Evolutionary conservation across 1,284 basidiomycete genomes (phyloP).

Genomic region (Cryptococcus sp.): DNA sequence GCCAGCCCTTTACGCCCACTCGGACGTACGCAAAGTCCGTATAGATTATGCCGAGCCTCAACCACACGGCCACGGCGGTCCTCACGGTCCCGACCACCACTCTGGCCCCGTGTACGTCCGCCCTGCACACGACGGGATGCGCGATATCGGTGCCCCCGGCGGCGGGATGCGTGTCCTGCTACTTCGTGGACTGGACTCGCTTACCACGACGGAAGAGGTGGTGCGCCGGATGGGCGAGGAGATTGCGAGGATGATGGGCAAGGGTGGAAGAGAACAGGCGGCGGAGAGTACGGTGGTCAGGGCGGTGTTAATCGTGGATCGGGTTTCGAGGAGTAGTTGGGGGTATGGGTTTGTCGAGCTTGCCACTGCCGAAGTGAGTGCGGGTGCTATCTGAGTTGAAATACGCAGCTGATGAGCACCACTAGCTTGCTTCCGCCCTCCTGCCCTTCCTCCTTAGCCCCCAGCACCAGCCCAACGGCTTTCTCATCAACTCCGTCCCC

Average conservation of each 20-base stretch:
- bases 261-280: conserved; percentile 66
- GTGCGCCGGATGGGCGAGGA: conserved; percentile 59
- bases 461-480: conserved; percentile 77
- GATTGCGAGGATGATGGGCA: conserved; percentile 57
- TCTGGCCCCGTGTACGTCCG: conserved; percentile 1
- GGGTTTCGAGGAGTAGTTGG: conserved; percentile 74
- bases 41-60: conserved; percentile 71
- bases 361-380: conserved; percentile 67
- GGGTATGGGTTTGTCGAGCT: conserved; percentile 92
- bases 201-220: conserved; percentile 63
- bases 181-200: conserved; percentile 78
- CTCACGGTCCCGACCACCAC: background rate
- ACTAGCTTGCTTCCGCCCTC: conserved; percentile 61
- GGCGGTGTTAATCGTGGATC: conserved; percentile 81
- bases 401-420: background rate
- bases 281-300: conserved; percentile 78
- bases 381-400: background rate
- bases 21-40: conserved; percentile 65
- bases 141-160: conserved; percentile 66
- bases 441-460: conserved; percentile 76
- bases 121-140: conserved; percentile 82
- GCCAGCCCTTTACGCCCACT: conserved; percentile 57
- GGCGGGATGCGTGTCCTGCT: conserved; percentile 60
- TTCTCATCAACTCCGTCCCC: conserved; percentile 77
- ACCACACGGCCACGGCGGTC: conserved; percentile 5